phyloP scores from a whole-genome alignment of 2,329 filamentous ascomycete genomes.

The Talaromyces sp. region DNA sequence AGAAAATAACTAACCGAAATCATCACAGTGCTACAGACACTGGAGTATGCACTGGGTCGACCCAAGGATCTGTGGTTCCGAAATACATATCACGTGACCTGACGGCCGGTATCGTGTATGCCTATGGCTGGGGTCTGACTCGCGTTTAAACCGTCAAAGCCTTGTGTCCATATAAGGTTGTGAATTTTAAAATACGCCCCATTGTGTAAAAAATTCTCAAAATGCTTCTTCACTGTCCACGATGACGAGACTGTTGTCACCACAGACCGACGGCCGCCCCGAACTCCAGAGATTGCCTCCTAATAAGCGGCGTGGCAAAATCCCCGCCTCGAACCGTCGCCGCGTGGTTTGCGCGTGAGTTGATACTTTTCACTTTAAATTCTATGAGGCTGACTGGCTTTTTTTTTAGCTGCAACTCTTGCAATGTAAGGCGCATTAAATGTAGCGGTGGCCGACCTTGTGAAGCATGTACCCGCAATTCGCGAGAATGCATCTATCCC shows the following conservation, averaged over 20 bases:
- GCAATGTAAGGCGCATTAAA: slow-evolving; percentile 51
- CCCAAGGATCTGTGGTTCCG: neutral
- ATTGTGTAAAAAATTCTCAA: neutral
- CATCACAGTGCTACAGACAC: neutral
- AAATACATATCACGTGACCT: neutral
- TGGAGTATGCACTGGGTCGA: neutral
- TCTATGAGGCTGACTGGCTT: neutral
- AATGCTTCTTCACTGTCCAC: neutral
- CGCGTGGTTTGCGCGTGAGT: slow-evolving; percentile 9
- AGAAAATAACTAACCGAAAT: neutral
- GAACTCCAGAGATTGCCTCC: slow-evolving; percentile 3
- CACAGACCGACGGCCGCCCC: neutral
- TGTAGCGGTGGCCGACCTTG: slow-evolving; percentile 51
- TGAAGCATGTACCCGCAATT: slow-evolving; percentile 40
- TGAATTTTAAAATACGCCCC: neutral
- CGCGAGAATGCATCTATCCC: slow-evolving; percentile 48
- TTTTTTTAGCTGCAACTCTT: slow-evolving; percentile 46
- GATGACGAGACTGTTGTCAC: slow-evolving; percentile 3
- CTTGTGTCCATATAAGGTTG: neutral
- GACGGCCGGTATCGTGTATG: neutral
- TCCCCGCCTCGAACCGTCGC: slow-evolving; percentile 3
- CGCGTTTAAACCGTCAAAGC: neutral
- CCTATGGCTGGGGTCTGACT: neutral
- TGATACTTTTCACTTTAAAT: neutral
- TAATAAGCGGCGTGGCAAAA: slow-evolving; percentile 1